Evolutionary conservation across 2,329 filamentous ascomycete species (phyloP).

Genomic region (Ilyonectria sp.): DNA sequence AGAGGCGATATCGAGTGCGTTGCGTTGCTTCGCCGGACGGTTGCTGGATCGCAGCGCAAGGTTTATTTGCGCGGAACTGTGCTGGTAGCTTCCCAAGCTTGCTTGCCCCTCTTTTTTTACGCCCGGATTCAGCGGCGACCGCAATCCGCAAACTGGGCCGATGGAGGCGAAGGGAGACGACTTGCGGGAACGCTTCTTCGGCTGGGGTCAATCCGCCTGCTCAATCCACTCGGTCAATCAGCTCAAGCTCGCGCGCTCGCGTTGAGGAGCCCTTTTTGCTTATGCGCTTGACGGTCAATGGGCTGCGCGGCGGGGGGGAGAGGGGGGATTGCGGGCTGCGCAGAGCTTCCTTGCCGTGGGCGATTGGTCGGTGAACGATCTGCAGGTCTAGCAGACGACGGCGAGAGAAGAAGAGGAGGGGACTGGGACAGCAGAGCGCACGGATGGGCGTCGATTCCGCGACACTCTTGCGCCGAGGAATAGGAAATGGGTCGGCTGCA

Average conservation of each 20-base stretch:
- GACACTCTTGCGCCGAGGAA: background rate
- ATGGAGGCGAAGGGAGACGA: background rate
- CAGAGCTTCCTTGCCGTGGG: constrained; percentile 14
- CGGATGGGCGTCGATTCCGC: background rate
- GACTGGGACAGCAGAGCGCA: background rate
- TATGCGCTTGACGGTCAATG: constrained; percentile 16
- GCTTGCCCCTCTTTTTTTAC: constrained; percentile 25
- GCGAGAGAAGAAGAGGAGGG: constrained; percentile 17
- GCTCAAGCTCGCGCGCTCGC: constrained; percentile 11
- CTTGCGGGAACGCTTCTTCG: background rate
- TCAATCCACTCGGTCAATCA: background rate
- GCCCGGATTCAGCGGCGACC: constrained; percentile 17
- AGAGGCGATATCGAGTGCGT: background rate
- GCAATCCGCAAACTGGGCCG: constrained; percentile 23
- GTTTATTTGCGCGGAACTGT: background rate
- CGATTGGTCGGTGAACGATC: constrained; percentile 38
- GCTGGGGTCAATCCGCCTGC: background rate
- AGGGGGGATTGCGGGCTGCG: constrained; percentile 5
- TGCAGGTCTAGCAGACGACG: constrained; percentile 32
- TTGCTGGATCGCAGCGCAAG: background rate
- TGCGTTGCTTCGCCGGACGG: background rate
- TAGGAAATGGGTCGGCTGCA: background rate
- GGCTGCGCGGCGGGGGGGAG: constrained; percentile 6
- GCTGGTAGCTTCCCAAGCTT: constrained; percentile 1
- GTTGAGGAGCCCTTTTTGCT: constrained; percentile 2